These are phyloP conservation scores for Symbiodinium pilosum DNA, from an alignment of 73 alveolate genomes.

Conservation along the genomic window DNA sequence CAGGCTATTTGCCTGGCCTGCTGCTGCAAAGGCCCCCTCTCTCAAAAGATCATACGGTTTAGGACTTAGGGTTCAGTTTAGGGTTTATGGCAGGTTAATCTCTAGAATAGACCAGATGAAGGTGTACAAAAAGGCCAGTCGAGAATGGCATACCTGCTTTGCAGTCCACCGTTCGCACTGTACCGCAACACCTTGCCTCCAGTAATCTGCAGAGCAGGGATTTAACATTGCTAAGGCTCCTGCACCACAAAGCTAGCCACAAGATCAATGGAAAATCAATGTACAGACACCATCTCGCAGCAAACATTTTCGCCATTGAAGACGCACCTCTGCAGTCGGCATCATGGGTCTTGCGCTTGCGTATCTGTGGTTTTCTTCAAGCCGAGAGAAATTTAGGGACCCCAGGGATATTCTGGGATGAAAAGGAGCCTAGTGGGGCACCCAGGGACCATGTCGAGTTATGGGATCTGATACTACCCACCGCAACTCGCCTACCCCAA, in stretches of 20 bases:
- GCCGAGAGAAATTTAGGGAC: too few relatives aligned
- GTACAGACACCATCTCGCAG: slow-evolving; percentile 16
- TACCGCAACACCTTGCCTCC: not conserved
- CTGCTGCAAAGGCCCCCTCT: not conserved
- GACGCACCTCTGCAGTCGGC: not conserved
- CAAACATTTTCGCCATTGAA: not conserved
- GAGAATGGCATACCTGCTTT: not conserved
- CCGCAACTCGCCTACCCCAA: too few relatives aligned
- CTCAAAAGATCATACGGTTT: too few relatives aligned
- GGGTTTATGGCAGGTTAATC: too few relatives aligned
- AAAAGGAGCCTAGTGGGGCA: not conserved
- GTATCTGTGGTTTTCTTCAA: too few relatives aligned
- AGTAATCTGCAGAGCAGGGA: not conserved
- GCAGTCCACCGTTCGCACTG: not conserved
- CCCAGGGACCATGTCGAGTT: too few relatives aligned
- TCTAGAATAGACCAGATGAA: not conserved
- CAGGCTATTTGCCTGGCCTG: not conserved
- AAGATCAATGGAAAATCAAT: not conserved
- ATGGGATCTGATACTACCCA: too few relatives aligned
- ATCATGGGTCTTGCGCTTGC: not conserved
- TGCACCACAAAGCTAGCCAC: not conserved
- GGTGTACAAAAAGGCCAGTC: not conserved
- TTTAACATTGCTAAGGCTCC: not conserved
- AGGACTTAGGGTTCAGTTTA: too few relatives aligned
- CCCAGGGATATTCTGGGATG: too few relatives aligned